A percentile compares a stretch with the other conserved stretches of the same genome.
phyloP scores from a whole-genome alignment of 805 yeast species.

The Lipomyces yamadae region DNA sequence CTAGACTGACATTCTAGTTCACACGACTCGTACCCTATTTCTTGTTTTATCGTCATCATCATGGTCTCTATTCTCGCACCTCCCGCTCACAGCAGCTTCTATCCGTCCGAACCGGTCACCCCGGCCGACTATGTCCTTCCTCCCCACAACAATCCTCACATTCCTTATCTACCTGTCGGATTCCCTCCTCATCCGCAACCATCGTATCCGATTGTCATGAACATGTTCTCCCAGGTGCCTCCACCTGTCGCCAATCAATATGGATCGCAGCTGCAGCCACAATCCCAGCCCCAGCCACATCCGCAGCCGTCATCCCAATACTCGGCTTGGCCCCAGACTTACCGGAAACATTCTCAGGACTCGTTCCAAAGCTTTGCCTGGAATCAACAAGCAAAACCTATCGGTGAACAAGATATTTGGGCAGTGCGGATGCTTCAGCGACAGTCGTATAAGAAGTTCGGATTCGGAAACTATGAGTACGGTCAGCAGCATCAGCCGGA shows the following conservation, averaged over 20 bases:
- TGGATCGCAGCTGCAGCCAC: constrained; percentile 9
- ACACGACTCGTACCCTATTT: background rate
- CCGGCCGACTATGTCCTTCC: constrained; percentile 26
- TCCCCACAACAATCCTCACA: constrained; percentile 7
- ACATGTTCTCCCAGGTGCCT: constrained; percentile 14
- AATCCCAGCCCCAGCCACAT: background rate
- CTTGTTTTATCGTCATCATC: background rate
- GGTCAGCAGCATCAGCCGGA: constrained; percentile 4
- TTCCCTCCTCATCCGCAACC: constrained; percentile 3
- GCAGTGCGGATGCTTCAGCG: constrained; percentile 3
- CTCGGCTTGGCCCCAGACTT: constrained; percentile 4
- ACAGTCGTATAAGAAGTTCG: constrained; percentile 4
- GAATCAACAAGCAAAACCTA: background rate
- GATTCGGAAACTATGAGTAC: constrained; percentile 6
- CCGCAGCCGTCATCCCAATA: constrained; percentile 9
- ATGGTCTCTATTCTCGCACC: constrained; percentile 22
- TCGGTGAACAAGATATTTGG: constrained; percentile 4
- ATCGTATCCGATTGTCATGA: background rate
- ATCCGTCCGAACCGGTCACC: constrained; percentile 20
- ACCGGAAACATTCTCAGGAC: constrained; percentile 1
- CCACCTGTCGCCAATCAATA: constrained; percentile 5
- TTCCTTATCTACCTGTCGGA: constrained; percentile 15
- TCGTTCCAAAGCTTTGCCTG: constrained; percentile 9
- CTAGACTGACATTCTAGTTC: background rate
- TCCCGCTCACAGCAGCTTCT: constrained; percentile 15